Evolutionary conservation across 2,329 filamentous ascomycete genomes (phyloP), one percentile per base, ranked within the genome.

Genomic region (Graphilbum ipis-grandicollis): DNA sequence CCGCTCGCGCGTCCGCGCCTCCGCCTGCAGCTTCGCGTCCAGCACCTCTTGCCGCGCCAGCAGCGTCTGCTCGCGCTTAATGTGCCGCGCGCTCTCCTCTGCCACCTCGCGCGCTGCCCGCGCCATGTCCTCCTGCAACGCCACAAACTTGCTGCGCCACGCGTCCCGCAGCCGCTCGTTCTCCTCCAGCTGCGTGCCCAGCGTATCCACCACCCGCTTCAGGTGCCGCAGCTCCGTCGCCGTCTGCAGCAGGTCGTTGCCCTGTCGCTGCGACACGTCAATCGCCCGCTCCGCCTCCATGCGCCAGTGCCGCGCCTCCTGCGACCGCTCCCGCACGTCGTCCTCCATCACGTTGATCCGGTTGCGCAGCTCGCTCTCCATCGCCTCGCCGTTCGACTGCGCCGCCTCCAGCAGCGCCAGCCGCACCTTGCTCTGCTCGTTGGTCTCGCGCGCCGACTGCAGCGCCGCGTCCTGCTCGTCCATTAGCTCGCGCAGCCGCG

Each of bases 71-170:
- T 92, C 82, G 52, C 79, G 79, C 57, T 80, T 79, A 48, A 75
- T 73, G 58, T 80, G 86, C 26, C 71, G 67, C 22, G 79, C 74
- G 51, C 86, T 88, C 51, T 96, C 86, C 48, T 81, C 75, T 18
- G 79, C 75, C 43, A 94, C 75, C 43, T 93, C 79, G 33, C 74
- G 73, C 37, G 82, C 77, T 34, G 84, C 81, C 39, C 65, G 65
- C 23, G 75, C 71, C 78, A 96, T 88, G 47, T 94, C 84, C 44
- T 84, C 72, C 56, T 96, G 86, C 29, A 98, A 63, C 41, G 75
- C 75, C 47, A 88, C 73, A 49, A 94, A 80, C 56, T 90, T 93
- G 52, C 66, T 65, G 46, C 84, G 78, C 71, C 92, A 86, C 42
- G 68, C 75, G 52, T 93, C 83, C 40, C 85, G 78, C 41, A 92